Evolutionary conservation across 1,284 basidiomycete species (phyloP), one percentile per base, ranked within the genome.

Genomic region (Rhodotorula glutinis): DNA sequence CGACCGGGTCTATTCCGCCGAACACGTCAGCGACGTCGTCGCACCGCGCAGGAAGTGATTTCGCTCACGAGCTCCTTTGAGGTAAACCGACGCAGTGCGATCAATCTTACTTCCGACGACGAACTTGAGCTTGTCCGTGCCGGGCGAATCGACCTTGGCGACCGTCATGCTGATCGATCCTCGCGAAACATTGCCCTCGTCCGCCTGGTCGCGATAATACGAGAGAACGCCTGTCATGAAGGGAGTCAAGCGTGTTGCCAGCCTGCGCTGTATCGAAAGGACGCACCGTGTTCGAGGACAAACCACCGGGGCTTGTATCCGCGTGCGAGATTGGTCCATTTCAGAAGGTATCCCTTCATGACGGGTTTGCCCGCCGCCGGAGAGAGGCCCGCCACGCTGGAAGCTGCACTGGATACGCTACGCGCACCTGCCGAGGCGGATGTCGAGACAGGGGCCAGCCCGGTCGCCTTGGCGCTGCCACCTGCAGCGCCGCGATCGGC

Each of bases 241-340:
- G 10, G 21, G 21, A 3, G 17, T 13, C 23, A 13, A 23, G 47
- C 23, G 14, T 4, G 44, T 23, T 17, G 23, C 38, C 21, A 8
- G 41, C n/a, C n/a, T 40, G n/a, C 25, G 67, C 75, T 38, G 33
- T 29, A 49, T 23, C 7, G 19, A 56, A 25, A 8, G n/a, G 11
- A 64, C 43, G 89, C 82, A 9, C 92, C 95, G 68, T 90, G 86
- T 74, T 90, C 87, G 47, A 98, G 84, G 0, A 97, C 92, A 76
- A 98, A 96, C 92, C 94, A 98, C 0, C 95, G 84, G 0, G 90
- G 90, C 74, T 88, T 89, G 79, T 94, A 97, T 0, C 95, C 93
- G 73, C 87, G 86, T 0, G 91, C 91, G 49, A 94, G 87, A 74
- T 94, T 95, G 8, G 89, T 88, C 78, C 92, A 95, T 79, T 95